Evolutionary conservation across 1,139 yeast species (phyloP).

Genomic region (Pichiaceae sp.): DNA sequence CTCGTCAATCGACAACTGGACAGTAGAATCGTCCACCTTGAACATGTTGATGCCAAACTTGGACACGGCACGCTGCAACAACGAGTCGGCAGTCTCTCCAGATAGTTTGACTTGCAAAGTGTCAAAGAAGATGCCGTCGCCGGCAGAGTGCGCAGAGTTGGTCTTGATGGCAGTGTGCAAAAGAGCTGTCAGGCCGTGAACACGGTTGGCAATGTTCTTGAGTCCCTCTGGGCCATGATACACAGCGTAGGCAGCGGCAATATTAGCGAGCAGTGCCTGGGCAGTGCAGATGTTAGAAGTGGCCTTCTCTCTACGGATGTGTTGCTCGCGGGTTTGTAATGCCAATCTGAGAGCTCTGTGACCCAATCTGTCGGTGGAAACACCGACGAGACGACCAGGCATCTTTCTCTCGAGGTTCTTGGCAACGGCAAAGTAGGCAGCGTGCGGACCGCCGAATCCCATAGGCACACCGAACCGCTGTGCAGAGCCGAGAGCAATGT

Average conservation of each 20-base stretch:
- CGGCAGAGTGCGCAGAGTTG: slow-evolving; percentile 41
- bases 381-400: slow-evolving; percentile 94
- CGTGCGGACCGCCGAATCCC: slow-evolving; percentile 99
- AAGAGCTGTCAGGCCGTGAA: slow-evolving; percentile 65
- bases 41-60: slow-evolving; percentile 67
- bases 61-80: slow-evolving; percentile 50
- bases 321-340: slow-evolving; percentile 96
- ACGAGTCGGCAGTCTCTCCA: slow-evolving; percentile 42
- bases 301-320: slow-evolving; percentile 94
- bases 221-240: slow-evolving; percentile 96
- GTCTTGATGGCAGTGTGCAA: slow-evolving; percentile 51
- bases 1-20: slow-evolving; percentile 81
- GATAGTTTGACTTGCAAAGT: slow-evolving; percentile 65
- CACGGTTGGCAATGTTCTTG: slow-evolving; percentile 67
- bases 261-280: slow-evolving; percentile 91
- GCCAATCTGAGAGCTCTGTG: slow-evolving; percentile 86
- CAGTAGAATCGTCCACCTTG: slow-evolving; percentile 52
- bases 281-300: slow-evolving; percentile 97
- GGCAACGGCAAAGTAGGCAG: slow-evolving; percentile 89
- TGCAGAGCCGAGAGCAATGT: slow-evolving; percentile 84
- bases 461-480: slow-evolving; percentile 97
- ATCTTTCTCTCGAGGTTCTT: slow-evolving; percentile 78
- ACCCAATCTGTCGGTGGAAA: slow-evolving; percentile 86
- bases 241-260: slow-evolving; percentile 92
- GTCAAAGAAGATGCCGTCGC: slow-evolving; percentile 61